phyloP scores from a whole-genome alignment of 1,284 basidiomycete species.

The Xerocomus amazonicus region DNA sequence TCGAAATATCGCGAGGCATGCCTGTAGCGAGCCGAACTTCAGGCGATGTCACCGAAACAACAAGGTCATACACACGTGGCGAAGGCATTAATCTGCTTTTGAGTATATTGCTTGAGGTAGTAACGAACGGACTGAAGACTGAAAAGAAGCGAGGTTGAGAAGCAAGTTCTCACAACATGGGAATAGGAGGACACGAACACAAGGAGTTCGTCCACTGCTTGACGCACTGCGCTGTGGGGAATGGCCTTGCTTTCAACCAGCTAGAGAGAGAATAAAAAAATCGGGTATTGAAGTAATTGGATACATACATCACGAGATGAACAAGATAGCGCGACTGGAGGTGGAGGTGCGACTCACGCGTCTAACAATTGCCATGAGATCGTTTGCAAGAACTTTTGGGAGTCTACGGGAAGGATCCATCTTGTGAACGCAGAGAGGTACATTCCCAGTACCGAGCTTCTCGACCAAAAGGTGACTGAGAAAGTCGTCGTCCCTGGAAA shows the following conservation, averaged over 20 bases:
- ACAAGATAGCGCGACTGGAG: conserved; percentile 26
- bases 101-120: conserved; percentile 66
- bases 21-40: conserved; percentile 40
- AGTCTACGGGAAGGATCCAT: conserved; percentile 73
- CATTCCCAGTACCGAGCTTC: conserved; percentile 72
- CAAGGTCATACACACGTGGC: conserved; percentile 64
- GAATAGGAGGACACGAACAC: conserved; percentile 46
- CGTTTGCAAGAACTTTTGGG: conserved; percentile 64
- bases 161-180: conserved; percentile 4
- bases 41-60: conserved; percentile 25
- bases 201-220: conserved; percentile 71
- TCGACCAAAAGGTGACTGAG: conserved; percentile 81
- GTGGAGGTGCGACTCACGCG: conserved; percentile 55
- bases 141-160: conserved; percentile 23
- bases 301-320: conserved; percentile 24
- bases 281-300: conserved; percentile 8
- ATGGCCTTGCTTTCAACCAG: conserved; percentile 54
- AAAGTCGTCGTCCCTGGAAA: conserved; percentile 83
- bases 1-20: conserved; percentile 86
- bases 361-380: conserved; percentile 66
- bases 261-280: conserved; percentile 35
- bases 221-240: conserved; percentile 52
- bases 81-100: conserved; percentile 83
- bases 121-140: conserved; percentile 71
- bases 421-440: conserved; percentile 78